These are phyloP conservation scores for Forsythia suspensa DNA, from an alignment of 257 asterid genomes.

Conservation along the genomic window DNA sequence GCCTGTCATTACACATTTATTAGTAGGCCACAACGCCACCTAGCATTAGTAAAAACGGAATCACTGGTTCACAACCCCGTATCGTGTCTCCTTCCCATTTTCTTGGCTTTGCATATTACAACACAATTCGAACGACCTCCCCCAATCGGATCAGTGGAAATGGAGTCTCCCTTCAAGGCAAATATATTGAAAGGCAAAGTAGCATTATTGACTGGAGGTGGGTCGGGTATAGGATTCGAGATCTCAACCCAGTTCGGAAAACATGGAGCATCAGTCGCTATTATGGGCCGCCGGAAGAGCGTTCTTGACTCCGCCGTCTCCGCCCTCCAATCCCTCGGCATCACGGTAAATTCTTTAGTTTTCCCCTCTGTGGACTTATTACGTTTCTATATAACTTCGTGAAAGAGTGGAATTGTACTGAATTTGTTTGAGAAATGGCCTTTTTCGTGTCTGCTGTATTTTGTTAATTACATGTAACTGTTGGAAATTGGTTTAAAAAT, in stretches of 20 bases:
- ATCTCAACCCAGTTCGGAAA: slow-evolving; percentile 75
- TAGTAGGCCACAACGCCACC: too few relatives aligned
- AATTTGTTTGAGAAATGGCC: neutral
- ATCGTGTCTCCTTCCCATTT: too few relatives aligned
- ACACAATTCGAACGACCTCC: neutral
- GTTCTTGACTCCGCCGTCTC: slow-evolving; percentile 74
- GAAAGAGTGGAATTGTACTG: neutral
- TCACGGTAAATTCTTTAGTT: slow-evolving; percentile 39
- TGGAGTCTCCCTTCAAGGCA: slow-evolving; percentile 87
- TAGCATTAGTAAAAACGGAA: too few relatives aligned
- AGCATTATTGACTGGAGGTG: slow-evolving; percentile 88
- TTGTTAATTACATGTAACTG: neutral
- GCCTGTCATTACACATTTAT: too few relatives aligned
- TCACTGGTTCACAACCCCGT: too few relatives aligned
- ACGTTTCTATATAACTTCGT: neutral
- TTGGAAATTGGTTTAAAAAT: too few relatives aligned
- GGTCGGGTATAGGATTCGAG: slow-evolving; percentile 86
- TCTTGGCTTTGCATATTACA: neutral
- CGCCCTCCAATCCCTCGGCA: slow-evolving; percentile 64
- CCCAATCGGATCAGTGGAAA: slow-evolving; percentile 2
- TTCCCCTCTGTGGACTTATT: neutral
- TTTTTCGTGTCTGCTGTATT: neutral
- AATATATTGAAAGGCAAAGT: slow-evolving; percentile 68
- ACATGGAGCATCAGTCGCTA: slow-evolving; percentile 87
- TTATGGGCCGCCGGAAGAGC: slow-evolving; percentile 87